Percentiles rank a stretch among this genome's conserved stretches.
phyloP scores from a whole-genome alignment of 306 rosid species.

The Trifolium pratense region DNA sequence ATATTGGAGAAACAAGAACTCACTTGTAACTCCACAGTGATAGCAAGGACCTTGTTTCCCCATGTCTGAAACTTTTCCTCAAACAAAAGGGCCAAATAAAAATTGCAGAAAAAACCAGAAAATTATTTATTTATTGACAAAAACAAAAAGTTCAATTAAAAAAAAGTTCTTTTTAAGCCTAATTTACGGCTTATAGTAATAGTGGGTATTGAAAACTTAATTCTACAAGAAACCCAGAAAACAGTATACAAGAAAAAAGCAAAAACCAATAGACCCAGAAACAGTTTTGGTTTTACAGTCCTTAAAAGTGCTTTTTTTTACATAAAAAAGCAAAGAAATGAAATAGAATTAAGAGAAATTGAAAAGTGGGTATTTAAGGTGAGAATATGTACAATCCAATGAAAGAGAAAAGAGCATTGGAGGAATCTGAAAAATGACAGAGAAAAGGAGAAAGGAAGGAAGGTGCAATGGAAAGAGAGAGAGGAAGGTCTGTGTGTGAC shows the following conservation, averaged over 20 bases:
- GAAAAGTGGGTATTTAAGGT: conserved; percentile 51
- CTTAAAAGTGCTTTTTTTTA: conserved; percentile 43
- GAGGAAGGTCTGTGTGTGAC: conserved; percentile 64
- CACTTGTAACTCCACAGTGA: conserved; percentile 99
- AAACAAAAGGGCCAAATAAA: conserved; percentile 47
- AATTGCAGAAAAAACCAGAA: conserved; percentile 45
- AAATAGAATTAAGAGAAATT: conserved; percentile 61
- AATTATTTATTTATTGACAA: conserved; percentile 38
- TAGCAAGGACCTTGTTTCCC: conserved; percentile 98
- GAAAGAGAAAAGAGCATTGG: conserved; percentile 68
- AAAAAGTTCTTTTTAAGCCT: conserved; percentile 50
- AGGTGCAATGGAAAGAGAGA: conserved; percentile 72
- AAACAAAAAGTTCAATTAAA: conserved; percentile 30
- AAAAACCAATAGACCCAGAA: conserved; percentile 69
- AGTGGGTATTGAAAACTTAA: conserved; percentile 51
- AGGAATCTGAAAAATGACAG: conserved; percentile 90
- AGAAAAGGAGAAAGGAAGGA: conserved; percentile 66
- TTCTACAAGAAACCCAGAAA: conserved; percentile 70
- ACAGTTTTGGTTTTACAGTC: conserved; percentile 54
- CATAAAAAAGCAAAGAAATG: conserved; percentile 55
- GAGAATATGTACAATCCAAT: conserved; percentile 65
- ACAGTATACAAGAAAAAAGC: conserved; percentile 54
- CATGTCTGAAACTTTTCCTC: conserved; percentile 72
- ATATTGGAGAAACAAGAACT: conserved; percentile 83
- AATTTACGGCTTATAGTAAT: conserved; percentile 45